These are phyloP conservation scores for Forsythia suspensa DNA, from an alignment of 257 asterid genomes.

Conservation along the genomic window DNA sequence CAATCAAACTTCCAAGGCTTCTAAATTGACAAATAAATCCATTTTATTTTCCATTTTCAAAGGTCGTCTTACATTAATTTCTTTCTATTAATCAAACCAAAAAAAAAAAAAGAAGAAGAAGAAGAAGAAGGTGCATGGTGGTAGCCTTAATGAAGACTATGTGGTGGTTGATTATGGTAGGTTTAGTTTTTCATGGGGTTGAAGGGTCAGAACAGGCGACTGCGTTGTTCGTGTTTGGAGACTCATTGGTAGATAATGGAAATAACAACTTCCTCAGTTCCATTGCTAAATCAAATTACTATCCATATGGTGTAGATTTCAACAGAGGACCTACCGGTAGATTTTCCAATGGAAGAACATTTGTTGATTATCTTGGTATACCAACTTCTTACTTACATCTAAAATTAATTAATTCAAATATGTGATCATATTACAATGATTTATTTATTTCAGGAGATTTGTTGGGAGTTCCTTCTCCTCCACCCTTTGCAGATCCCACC, in stretches of 20 bases:
- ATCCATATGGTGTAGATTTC: slow-evolving; percentile 79
- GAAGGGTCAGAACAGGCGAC: slow-evolving; percentile 45
- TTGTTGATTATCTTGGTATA: slow-evolving; percentile 69
- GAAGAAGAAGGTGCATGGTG: neutral
- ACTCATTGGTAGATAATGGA: slow-evolving; percentile 80
- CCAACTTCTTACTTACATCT: neutral
- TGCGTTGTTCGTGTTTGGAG: slow-evolving; percentile 81
- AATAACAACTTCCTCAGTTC: slow-evolving; percentile 82
- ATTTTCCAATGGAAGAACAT: slow-evolving; percentile 78
- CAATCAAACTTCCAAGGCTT: neutral
- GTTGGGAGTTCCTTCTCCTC: slow-evolving; percentile 75
- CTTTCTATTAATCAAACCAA: neutral
- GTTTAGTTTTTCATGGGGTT: neutral
- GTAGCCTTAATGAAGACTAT: neutral
- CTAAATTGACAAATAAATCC: neutral
- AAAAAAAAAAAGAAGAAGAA: neutral
- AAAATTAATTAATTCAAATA: neutral
- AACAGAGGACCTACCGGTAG: slow-evolving; percentile 59
- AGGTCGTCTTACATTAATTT: neutral
- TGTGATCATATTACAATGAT: no score
- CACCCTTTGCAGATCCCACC: slow-evolving; percentile 76
- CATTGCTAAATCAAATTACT: slow-evolving; percentile 77
- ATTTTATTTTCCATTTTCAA: neutral
- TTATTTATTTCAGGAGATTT: slow-evolving; percentile 48
- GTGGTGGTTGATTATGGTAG: neutral